A percentile compares a stretch with the other conserved stretches of the same genome.
Conservation (phyloP, 2,329 filamentous ascomycete species). For the Monilinia aucupariae region DNA sequence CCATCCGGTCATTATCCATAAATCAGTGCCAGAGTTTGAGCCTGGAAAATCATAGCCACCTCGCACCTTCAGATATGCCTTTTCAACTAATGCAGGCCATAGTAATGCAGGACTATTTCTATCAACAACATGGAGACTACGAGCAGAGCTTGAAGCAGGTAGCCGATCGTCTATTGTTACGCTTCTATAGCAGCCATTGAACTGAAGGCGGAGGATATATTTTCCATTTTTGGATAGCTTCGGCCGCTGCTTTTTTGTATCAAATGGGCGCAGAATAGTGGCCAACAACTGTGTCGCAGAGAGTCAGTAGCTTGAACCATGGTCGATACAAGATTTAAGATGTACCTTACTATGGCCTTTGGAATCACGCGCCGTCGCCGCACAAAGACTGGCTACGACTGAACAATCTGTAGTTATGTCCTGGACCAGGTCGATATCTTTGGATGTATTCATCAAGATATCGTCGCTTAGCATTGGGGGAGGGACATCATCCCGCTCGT, state of each 20-base stretch:
- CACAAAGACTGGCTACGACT: conserved; percentile 90
- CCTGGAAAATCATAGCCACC: conserved; percentile 97
- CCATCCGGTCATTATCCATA: conserved; percentile 92
- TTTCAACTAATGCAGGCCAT: conserved; percentile 91
- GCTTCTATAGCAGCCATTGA: conserved; percentile 86
- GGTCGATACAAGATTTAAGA: conserved; percentile 1
- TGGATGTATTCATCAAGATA: conserved; percentile 50
- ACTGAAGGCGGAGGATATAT: conserved; percentile 88
- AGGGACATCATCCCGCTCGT: conserved; percentile 50
- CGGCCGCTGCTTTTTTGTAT: conserved; percentile 53
- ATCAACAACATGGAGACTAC: conserved; percentile 82
- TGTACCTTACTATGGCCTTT: conserved; percentile 63
- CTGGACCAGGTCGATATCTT: conserved; percentile 78
- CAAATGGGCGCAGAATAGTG: conserved; percentile 70
- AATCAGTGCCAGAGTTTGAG: conserved; percentile 91
- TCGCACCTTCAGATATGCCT: conserved; percentile 90
- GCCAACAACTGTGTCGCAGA: conserved; percentile 53
- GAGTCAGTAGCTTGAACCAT: conserved; percentile 14
- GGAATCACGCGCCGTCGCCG: conserved; percentile 64
- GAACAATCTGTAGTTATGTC: conserved; percentile 96
- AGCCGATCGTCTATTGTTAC: conserved; percentile 87
- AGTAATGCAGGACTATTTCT: conserved; percentile 73
- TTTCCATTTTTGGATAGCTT: conserved; percentile 71
- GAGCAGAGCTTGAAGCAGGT: conserved; percentile 67
- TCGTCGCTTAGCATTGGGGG: conserved; percentile 31